Base-by-base conservation (phyloP, 2,329 filamentous ascomycete species). In the Zasmidium citrigriseum region DNA sequence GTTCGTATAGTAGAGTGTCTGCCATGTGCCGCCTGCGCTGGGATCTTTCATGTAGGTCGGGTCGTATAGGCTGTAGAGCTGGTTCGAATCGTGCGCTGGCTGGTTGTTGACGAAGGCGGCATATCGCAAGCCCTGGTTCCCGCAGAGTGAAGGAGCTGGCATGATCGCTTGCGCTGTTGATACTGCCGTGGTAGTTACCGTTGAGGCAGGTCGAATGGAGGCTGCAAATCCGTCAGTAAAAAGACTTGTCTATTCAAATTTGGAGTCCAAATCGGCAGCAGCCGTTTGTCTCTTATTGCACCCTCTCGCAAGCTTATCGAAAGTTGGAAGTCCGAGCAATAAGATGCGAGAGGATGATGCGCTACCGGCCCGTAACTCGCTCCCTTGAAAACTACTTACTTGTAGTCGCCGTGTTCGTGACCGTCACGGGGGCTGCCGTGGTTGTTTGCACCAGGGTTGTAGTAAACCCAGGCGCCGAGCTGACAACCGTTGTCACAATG, bases 101-200 rank as follows among this genome's bases (percentile, higher is more conserved):
- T 59, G 60, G 20, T 58, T 55, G 58, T 62, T 62, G 22, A 22
- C 41, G 44, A 55, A 54, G 2, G 52, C 60, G 20, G 46, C 60
- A 47, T 58, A 62, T 25, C 60, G 51, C 23, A 60, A 47, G 23
- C 60, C 60, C 55, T 60, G 57, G 21, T 62, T 62, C 23, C 38
- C 48, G 58, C 60, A 62, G 18, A 49, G n/a, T 22, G 51, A 50
- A 20, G 60, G 57, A 10, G 60, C 54, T 24, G 54, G 49, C 4
- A n/a, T 4, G 10, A 22, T 47, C 3, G 20, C 45, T 47, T 4
- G 9, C 20, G 23, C 45, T 21, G 45, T 47, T 12, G 29, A 10
- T 38, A 38, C 29, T 38, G 23, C 18, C 45, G 45, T 47, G 4
- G 16, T 20, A 4, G 45, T 47, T 4, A n/a, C 34, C 34, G 34